Conservation (phyloP, 805 yeast genomes). For the Schizosaccharomyces octosporus region DNA sequence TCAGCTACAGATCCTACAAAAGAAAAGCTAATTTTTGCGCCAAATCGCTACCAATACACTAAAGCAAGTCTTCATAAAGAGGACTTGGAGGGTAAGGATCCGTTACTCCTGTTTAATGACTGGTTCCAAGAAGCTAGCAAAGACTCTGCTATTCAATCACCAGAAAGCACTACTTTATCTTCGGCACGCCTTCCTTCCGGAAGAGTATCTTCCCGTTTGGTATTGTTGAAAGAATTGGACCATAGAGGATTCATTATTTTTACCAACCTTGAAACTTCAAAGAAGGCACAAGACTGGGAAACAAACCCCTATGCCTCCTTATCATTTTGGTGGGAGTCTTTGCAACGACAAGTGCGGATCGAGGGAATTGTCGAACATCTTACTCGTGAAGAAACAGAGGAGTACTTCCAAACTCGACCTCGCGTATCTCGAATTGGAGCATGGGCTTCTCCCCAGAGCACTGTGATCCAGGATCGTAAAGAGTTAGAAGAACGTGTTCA, state of each 20-base stretch:
- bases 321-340: slow-evolving; percentile 73
- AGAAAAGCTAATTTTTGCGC: slow-evolving; percentile 27
- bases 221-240: slow-evolving; percentile 75
- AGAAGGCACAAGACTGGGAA: slow-evolving; percentile 46
- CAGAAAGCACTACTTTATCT: slow-evolving; percentile 70
- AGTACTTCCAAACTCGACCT: slow-evolving; percentile 71
- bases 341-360: slow-evolving; percentile 79
- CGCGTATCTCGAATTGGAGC: slow-evolving; percentile 87
- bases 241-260: slow-evolving; percentile 52
- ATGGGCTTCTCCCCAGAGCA: slow-evolving; percentile 83
- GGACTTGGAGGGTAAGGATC: slow-evolving; percentile 27
- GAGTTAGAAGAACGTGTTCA: slow-evolving; percentile 33
- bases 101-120: slow-evolving; percentile 49
- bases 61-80: slow-evolving; percentile 32
- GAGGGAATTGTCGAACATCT: slow-evolving; percentile 68
- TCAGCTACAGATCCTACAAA: background rate
- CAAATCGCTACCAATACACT: slow-evolving; percentile 68
- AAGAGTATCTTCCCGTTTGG: slow-evolving; percentile 63
- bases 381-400: slow-evolving; percentile 42
- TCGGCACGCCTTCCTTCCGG: slow-evolving; percentile 79
- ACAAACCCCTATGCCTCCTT: slow-evolving; percentile 61
- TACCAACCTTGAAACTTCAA: slow-evolving; percentile 77
- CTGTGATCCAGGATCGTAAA: slow-evolving; percentile 29
- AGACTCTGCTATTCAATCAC: slow-evolving; percentile 28
- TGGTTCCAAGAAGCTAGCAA: slow-evolving; percentile 67